phyloP scores from a whole-genome alignment of 2,329 filamentous ascomycete species.

The Aspergillus piperis region DNA sequence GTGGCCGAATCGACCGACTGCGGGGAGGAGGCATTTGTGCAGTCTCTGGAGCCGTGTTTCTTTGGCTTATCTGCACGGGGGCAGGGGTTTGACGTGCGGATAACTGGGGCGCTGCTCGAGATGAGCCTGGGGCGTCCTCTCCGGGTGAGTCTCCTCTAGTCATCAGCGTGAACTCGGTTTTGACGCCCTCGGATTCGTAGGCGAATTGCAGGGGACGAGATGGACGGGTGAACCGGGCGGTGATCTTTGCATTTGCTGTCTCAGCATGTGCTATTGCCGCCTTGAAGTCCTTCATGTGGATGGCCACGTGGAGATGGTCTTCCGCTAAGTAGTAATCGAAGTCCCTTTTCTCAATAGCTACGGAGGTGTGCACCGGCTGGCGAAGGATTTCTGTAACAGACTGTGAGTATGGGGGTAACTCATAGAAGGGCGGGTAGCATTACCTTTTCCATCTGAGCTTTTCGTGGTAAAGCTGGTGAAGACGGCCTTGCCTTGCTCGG shows the following conservation, averaged over 20 bases:
- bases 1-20: slow-evolving; percentile 34
- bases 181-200: slow-evolving; percentile 58
- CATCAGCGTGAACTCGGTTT: slow-evolving; percentile 66
- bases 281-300: slow-evolving; percentile 67
- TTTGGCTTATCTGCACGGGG: slow-evolving; percentile 25
- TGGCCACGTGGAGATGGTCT: slow-evolving; percentile 62
- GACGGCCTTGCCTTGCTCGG: slow-evolving; percentile 58
- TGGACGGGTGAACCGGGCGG: slow-evolving; percentile 61
- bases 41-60: slow-evolving; percentile 16
- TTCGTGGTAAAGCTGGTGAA: slow-evolving; percentile 70
- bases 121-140: slow-evolving; percentile 42
- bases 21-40: slow-evolving; percentile 35
- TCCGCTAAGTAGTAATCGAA: slow-evolving; percentile 63
- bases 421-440: neutral
- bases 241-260: slow-evolving; percentile 56
- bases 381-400: slow-evolving; percentile 59
- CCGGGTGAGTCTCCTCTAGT: slow-evolving; percentile 58
- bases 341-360: slow-evolving; percentile 62
- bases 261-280: slow-evolving; percentile 65
- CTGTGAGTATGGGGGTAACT: slow-evolving; percentile 12
- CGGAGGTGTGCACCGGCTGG: slow-evolving; percentile 65
- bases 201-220: slow-evolving; percentile 62
- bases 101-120: slow-evolving; percentile 41
- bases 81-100: slow-evolving; percentile 44
- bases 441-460: slow-evolving; percentile 61